These are phyloP conservation scores for Lathyrus tuberosus DNA, from an alignment of 306 rosid species.

Conservation along the genomic window DNA sequence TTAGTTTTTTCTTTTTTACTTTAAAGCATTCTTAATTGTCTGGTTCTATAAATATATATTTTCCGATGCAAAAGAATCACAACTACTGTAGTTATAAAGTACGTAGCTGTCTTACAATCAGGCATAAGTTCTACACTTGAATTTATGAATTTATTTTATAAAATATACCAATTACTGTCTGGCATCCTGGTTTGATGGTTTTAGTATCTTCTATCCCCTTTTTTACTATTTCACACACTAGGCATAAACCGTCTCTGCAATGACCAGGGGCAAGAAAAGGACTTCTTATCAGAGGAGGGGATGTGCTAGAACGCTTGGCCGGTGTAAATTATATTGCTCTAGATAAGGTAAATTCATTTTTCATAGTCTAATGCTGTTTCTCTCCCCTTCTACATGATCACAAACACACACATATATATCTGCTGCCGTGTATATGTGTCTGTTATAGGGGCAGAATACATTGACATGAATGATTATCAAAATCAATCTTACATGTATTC, in stretches of 20 bases:
- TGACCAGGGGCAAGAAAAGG: constrained; percentile 94
- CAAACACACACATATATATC: constrained; percentile 10
- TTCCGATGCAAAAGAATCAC: neutral
- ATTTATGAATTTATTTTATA: constrained; percentile 15
- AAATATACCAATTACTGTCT: neutral
- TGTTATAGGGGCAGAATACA: constrained; percentile 16
- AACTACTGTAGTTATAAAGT: constrained; percentile 13
- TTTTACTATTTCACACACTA: constrained; percentile 5
- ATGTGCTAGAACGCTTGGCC: constrained; percentile 90
- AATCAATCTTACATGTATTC: constrained; percentile 11
- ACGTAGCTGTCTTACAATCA: constrained; percentile 21
- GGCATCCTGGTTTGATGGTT: constrained; percentile 12
- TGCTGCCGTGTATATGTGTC: constrained; percentile 1
- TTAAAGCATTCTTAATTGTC: constrained; percentile 1
- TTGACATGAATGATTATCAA: constrained; percentile 1
- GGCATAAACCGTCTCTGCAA: constrained; percentile 34
- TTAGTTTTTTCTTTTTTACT: constrained; percentile 26
- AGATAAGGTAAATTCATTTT: constrained; percentile 66
- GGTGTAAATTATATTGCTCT: constrained; percentile 74
- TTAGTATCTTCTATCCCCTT: constrained; percentile 9
- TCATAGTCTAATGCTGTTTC: constrained; percentile 19
- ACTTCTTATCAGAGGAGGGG: constrained; percentile 95
- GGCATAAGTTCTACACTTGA: constrained; percentile 30
- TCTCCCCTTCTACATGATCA: neutral
- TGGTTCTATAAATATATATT: constrained; percentile 24